Evolutionary conservation across 345 rosid species (phyloP).

Genomic region (Eucalyptus curtisii): DNA sequence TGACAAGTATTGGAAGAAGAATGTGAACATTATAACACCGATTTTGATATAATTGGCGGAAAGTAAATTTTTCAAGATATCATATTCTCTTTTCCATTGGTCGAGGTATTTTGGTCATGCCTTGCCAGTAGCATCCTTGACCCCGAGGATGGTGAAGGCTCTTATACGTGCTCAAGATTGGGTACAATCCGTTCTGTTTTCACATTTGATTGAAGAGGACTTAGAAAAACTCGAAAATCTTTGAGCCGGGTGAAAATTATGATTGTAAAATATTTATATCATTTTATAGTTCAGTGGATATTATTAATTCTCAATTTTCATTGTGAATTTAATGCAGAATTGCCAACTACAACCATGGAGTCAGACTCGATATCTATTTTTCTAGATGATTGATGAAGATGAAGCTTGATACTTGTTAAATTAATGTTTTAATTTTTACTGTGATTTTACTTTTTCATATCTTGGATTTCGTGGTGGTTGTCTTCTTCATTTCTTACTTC

Average conservation of each 20-base stretch:
- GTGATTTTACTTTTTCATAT: neutral
- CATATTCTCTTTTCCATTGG: too few relatives aligned
- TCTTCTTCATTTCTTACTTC: neutral
- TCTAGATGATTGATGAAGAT: neutral
- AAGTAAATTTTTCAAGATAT: too few relatives aligned
- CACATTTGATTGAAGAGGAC: neutral
- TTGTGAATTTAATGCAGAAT: too few relatives aligned
- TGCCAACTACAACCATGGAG: neutral
- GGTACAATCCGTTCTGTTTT: accelerated
- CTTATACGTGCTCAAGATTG: too few relatives aligned
- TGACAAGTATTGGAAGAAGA: too few relatives aligned
- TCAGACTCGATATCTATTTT: too few relatives aligned
- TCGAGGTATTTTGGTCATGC: too few relatives aligned
- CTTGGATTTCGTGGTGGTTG: neutral
- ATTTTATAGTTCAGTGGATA: too few relatives aligned
- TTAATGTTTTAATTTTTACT: too few relatives aligned
- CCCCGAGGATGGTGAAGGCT: neutral
- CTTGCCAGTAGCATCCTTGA: neutral
- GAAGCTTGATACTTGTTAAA: neutral
- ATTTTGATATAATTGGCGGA: too few relatives aligned
- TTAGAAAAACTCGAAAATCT: too few relatives aligned
- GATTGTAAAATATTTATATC: too few relatives aligned
- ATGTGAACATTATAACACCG: accelerated
- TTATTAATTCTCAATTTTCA: accelerated
- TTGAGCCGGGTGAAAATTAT: neutral